Conservation (phyloP, 208 protist genomes). For the Strigomonas oncopelti region DNA sequence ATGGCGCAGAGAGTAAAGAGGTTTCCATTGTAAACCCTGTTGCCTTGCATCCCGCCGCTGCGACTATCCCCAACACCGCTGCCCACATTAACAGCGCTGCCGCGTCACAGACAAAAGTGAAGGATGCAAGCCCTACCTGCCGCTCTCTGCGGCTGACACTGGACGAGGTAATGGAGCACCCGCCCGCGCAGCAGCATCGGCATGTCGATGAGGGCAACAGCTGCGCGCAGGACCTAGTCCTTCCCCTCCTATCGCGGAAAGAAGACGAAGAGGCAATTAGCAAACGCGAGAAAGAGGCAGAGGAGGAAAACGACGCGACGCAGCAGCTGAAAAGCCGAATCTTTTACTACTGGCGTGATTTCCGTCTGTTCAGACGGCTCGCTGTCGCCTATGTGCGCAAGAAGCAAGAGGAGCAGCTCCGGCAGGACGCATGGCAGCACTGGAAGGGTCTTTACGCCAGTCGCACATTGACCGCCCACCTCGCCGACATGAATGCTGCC, state of each 20-base stretch:
- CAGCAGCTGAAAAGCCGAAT: background rate
- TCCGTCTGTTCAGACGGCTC: slow-evolving; percentile 31
- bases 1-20: too few relatives aligned
- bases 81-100: too few relatives aligned
- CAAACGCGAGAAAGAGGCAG: background rate
- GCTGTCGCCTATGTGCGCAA: background rate
- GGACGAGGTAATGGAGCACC: background rate
- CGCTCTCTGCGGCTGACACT: slow-evolving; percentile 7
- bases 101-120: too few relatives aligned
- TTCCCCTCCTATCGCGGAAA: background rate
- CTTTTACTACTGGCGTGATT: slow-evolving; percentile 25
- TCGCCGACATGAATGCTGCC: too few relatives aligned
- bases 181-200: too few relatives aligned
- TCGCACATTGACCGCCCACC: background rate
- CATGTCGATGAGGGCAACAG: too few relatives aligned
- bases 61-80: too few relatives aligned
- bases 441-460: background rate
- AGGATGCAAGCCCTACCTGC: too few relatives aligned
- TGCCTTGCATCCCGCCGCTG: too few relatives aligned
- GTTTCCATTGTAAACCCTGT: too few relatives aligned
- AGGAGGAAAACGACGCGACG: background rate
- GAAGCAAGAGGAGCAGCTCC: background rate
- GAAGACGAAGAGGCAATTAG: background rate
- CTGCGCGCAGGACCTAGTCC: too few relatives aligned
- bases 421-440: background rate